Conservation (phyloP, 257 asterid species). For the Orobanche coerulescens region DNA sequence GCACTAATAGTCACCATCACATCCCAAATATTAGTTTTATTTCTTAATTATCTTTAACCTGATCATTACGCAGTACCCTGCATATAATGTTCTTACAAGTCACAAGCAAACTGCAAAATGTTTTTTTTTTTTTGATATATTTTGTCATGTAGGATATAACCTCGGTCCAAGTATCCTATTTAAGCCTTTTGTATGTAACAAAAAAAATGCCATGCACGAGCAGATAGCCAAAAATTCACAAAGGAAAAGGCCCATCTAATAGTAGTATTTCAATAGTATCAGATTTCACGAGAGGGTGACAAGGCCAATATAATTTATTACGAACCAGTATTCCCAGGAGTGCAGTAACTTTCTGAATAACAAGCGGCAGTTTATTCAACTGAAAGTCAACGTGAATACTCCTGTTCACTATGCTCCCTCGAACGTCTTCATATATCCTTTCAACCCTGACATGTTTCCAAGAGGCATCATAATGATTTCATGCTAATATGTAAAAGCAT, state of each 20-base stretch:
- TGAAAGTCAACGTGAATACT: constrained; percentile 50
- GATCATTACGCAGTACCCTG: constrained; percentile 6
- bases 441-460: constrained; percentile 65
- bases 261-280: background rate
- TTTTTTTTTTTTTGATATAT: background rate
- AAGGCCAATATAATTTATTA: background rate
- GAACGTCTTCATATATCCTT: constrained; percentile 60
- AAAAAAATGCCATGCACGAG: no score
- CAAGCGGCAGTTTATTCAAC: constrained; percentile 63
- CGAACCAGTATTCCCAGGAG: constrained; percentile 90
- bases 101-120: constrained; percentile 1
- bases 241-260: background rate
- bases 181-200: no score
- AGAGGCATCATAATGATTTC: constrained; percentile 19
- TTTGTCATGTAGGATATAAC: background rate
- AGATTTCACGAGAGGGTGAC: background rate
- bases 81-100: constrained; percentile 5
- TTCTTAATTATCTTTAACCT: background rate
- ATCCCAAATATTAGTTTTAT: constrained; percentile 1
- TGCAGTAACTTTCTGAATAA: constrained; percentile 85
- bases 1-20: constrained; percentile 1
- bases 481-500: constrained; percentile 20
- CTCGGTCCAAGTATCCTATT: no score
- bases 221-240: background rate
- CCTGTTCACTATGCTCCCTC: constrained; percentile 38